phyloP scores from a whole-genome alignment of 371 early-diverging fungal species.

The Entomophthora muscae region DNA sequence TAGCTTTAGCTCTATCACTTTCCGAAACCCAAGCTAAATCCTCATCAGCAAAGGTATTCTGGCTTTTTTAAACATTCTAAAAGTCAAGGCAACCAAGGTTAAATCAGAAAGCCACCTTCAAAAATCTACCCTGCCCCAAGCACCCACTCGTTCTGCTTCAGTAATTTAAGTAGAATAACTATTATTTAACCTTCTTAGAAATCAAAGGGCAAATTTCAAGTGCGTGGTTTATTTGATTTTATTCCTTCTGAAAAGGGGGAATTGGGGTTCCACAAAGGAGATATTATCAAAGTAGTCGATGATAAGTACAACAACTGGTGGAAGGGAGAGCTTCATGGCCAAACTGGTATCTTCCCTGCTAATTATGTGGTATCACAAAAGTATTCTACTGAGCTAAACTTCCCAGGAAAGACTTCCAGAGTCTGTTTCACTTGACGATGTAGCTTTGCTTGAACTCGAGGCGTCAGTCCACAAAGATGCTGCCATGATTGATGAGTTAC shows the following conservation, averaged over 20 bases:
- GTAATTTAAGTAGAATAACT: neutral
- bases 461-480: slow-evolving; percentile 52
- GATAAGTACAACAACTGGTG: slow-evolving; percentile 83
- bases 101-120: neutral
- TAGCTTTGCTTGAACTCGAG: slow-evolving; percentile 41
- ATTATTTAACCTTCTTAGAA: slow-evolving; percentile 12
- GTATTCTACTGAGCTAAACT: neutral
- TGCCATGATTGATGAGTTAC: slow-evolving; percentile 54
- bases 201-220: slow-evolving; percentile 20
- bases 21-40: slow-evolving; percentile 42
- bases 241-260: slow-evolving; percentile 66
- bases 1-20: slow-evolving; percentile 78
- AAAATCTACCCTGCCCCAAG: neutral
- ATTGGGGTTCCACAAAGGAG: slow-evolving; percentile 56
- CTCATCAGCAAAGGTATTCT: slow-evolving; percentile 14
- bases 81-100: too few species aligned
- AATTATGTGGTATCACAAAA: slow-evolving; percentile 52
- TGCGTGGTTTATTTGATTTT: slow-evolving; percentile 74
- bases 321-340: slow-evolving; percentile 59
- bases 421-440: slow-evolving; percentile 30
- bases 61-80: neutral
- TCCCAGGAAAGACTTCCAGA: slow-evolving; percentile 32
- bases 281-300: slow-evolving; percentile 62
- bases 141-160: neutral
- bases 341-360: slow-evolving; percentile 68